phyloP scores from a whole-genome alignment of 1,284 basidiomycete species.

The Polyporus tsugae region DNA sequence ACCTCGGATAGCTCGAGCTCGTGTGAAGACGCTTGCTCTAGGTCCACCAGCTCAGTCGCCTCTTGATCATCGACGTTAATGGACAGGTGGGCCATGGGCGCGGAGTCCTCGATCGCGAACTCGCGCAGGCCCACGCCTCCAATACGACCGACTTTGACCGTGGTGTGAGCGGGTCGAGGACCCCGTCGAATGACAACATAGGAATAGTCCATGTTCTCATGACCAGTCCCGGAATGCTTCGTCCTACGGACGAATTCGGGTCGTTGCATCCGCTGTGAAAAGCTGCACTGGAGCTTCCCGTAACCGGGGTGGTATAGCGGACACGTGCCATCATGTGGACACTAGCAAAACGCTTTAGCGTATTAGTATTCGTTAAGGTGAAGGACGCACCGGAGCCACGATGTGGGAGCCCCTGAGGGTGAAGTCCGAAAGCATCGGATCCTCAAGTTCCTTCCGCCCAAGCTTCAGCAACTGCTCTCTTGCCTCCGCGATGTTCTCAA shows the following conservation, averaged over 20 bases:
- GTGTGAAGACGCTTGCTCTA: background rate
- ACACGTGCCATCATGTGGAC: constrained; percentile 91
- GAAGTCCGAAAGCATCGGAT: constrained; percentile 48
- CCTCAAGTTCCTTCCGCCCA: constrained; percentile 65
- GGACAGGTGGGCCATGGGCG: constrained; percentile 50
- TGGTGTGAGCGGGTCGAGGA: constrained; percentile 58
- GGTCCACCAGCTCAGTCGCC: background rate
- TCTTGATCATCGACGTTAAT: constrained; percentile 49
- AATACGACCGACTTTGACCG: constrained; percentile 64
- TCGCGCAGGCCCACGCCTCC: constrained; percentile 63
- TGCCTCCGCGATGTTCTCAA: constrained; percentile 85
- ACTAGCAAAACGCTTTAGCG: constrained; percentile 54
- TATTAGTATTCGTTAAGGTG: background rate
- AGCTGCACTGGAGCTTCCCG: constrained; percentile 75
- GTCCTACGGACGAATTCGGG: constrained; percentile 88
- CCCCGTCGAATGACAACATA: constrained; percentile 93
- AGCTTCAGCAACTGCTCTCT: constrained; percentile 79
- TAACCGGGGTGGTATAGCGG: constrained; percentile 70
- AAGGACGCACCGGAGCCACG: constrained; percentile 75
- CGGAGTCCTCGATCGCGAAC: constrained; percentile 43
- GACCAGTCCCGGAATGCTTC: constrained; percentile 84
- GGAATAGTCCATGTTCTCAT: constrained; percentile 89
- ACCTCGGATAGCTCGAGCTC: background rate
- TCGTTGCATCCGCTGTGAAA: constrained; percentile 87
- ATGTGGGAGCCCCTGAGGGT: constrained; percentile 73